Evolutionary conservation across 2,329 filamentous ascomycete genomes (phyloP), one percentile per base, ranked within the genome.

Genomic region (Gnomoniopsis sp.): DNA sequence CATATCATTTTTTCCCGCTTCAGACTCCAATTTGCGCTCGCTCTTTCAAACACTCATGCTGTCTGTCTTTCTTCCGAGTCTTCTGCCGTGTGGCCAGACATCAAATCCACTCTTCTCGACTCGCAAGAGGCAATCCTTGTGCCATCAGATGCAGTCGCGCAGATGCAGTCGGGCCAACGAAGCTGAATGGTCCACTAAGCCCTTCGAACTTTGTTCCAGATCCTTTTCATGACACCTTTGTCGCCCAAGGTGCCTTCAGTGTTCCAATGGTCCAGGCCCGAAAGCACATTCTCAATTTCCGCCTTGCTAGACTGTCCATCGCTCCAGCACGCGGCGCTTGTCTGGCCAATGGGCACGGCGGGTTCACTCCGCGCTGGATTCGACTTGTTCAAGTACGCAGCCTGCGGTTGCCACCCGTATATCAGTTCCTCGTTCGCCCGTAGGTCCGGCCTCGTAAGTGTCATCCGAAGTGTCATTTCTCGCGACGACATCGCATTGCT

Each of bases 381-480:
- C n/a, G 79, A 78, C 36, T 86, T 65, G 43, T 46, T 64, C 59
- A 64, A 46, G 60, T 71, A 68, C 19, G 66, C 60, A n/a, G 58
- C 67, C 41, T 67, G 65, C 34, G 75, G 75, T 67, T 88, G 84
- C 85, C 87, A 90, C 46, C 86, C 86, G 66, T 92, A 90, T 17
- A 90, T 80, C 61, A 87, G 80, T 12, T 88, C 85, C 62, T 93
- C 89, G 62, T 87, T 80, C 4, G 88, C 87, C 46, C 92, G 87
- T 50, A 98, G 80, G 70, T 98, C 93, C 0, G 92, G 90, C 49
- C 93, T 82, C 3, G 95, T 98, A 56, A 98, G 81, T 0, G 93
- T 98, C 92, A 98, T 96, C 51, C 93, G 90, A 51, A 98, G 76
- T 2, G 95, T 98, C 93, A 97, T 97, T 72, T 98, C 93, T 36